Base-by-base conservation (phyloP, 148 eudicot species). In the Rhododendron ferrugineum region DNA sequence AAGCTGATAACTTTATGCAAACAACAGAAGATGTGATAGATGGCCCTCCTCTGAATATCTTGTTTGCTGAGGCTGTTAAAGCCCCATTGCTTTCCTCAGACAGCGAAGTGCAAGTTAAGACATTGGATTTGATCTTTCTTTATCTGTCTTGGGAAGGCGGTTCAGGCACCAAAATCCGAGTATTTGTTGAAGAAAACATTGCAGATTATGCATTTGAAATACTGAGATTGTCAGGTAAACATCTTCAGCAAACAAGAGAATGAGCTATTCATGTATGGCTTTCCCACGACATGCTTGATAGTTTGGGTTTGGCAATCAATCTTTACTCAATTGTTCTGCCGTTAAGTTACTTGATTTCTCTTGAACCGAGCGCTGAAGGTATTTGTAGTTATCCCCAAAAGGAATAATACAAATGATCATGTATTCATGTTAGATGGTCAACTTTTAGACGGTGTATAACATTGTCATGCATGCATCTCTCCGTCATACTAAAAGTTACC, bases 21-120 rank as follows among this genome's bases (percentile, higher is more conserved):
- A 86, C 84, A 86, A 89, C 91, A 36, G 91, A 93, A 76, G 87
- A 90, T 30, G 87, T 56, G 88, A 62, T 86, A 81, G 89, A 89
- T 88, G 89, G 88, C 82, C 52, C 88, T 86, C 85, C 91, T 83
- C 82, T 94, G 82, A 88, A 81, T 78, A 70, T 87, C 91, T 90
- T 95, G 88, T 95, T 97, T 92, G 96, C 99, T 49, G 99, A 97
- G 92, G 99, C 99, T 42, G 91, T 95, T 82, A 97, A 95, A 89
- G 93, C 93, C 42, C 95, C 99, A 22, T 84, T 97, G 89, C 98
- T 97, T 83, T 97, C 98, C 85, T 87, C 98, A 36, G 98, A 95
- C 87, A 88, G 83, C 73, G 88, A 95, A 88, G 95, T 97, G 87
- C 99, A 97, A 87, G 87, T 87, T 78, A 91, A 94, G 79, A 89